Percentiles rank a stretch among this genome's conserved stretches.
Conservation (phyloP, 345 rosid genomes). For the Salix viminalis region DNA sequence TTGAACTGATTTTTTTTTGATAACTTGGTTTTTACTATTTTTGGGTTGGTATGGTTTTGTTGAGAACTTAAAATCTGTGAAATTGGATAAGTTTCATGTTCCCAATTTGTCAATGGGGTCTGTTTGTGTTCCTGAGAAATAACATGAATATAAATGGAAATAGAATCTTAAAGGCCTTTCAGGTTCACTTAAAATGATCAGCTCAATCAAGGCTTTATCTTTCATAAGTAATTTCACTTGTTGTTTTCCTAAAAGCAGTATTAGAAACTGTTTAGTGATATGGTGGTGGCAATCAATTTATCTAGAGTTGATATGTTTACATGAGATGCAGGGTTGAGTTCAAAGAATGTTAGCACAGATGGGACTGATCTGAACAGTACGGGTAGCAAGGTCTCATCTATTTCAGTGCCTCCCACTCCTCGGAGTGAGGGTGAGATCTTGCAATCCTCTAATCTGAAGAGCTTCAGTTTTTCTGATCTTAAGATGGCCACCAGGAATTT, state of each 20-base stretch:
- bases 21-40: neutral
- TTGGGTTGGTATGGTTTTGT: slow-evolving; percentile 5
- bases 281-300: slow-evolving; percentile 1
- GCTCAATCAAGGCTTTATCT: neutral
- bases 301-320: neutral
- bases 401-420: slow-evolving; percentile 63
- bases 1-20: neutral
- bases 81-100: neutral
- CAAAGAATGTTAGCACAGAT: slow-evolving; percentile 43
- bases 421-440: slow-evolving; percentile 88
- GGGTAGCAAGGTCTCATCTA: slow-evolving; percentile 53
- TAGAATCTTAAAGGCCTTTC: neutral
- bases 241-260: neutral
- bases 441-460: slow-evolving; percentile 63
- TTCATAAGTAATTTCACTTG: neutral
- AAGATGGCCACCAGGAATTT: slow-evolving; percentile 78
- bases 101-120: neutral
- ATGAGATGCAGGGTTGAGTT: slow-evolving; percentile 39
- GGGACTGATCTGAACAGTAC: slow-evolving; percentile 41
- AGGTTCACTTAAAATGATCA: neutral
- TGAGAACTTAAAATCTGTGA: neutral
- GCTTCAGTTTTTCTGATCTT: slow-evolving; percentile 63
- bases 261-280: neutral
- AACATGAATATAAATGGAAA: neutral
- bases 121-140: neutral